Percentiles rank a stretch among this genome's conserved stretches.
Evolutionary conservation across 2,329 filamentous ascomycete species (phyloP).

Genomic region (Monosporascus sp.): DNA sequence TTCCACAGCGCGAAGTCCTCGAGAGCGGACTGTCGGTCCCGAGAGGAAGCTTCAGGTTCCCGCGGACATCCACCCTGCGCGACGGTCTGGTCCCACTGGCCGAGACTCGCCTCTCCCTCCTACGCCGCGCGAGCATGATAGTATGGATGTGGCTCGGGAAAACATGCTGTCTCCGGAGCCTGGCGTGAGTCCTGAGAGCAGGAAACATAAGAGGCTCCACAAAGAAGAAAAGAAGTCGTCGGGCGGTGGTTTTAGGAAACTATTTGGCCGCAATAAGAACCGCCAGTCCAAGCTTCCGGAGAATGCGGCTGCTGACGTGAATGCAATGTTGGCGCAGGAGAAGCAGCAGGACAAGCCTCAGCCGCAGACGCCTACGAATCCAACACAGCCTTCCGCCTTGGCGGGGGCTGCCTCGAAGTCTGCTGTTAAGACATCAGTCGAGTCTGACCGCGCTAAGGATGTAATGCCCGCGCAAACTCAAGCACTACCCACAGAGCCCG

Average conservation of each 20-base stretch:
- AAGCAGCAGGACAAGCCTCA: conserved; percentile 5
- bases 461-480: conserved; percentile 24
- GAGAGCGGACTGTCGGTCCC: conserved; percentile 17
- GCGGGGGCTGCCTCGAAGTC: conserved; percentile 19
- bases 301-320: conserved; percentile 46
- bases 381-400: conserved; percentile 20
- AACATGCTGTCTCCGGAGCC: conserved; percentile 36
- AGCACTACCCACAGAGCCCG: conserved; percentile 15
- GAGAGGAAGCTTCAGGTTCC: conserved; percentile 34
- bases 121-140: conserved; percentile 31
- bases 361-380: conserved; percentile 19
- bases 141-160: conserved; percentile 30
- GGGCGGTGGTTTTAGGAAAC: conserved; percentile 53
- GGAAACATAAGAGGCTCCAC: conserved; percentile 49
- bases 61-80: conserved; percentile 30
- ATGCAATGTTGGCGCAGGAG: conserved; percentile 43
- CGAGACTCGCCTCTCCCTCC: conserved; percentile 36
- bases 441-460: conserved; percentile 20
- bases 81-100: conserved; percentile 26
- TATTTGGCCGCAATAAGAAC: conserved; percentile 61
- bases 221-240: conserved; percentile 39
- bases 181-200: conserved; percentile 38
- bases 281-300: conserved; percentile 52
- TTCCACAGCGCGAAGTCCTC: too few relatives aligned
- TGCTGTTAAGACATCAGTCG: conserved; percentile 9